Conservation (phyloP, 495 filamentous ascomycete genomes). For the Clohesyomyces aquaticus region DNA sequence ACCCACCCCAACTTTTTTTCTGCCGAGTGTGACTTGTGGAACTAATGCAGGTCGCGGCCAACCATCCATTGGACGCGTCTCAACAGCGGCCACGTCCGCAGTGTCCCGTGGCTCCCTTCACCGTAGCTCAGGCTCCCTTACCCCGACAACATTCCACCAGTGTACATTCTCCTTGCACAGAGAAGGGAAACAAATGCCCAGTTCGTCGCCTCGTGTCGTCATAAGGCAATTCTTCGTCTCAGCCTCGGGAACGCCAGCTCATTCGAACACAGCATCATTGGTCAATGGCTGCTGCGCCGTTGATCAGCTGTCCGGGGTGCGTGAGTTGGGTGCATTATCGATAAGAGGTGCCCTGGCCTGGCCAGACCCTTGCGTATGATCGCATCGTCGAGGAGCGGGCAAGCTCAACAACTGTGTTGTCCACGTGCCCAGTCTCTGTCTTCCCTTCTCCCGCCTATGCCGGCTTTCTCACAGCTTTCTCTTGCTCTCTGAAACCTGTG, state of each 20-base stretch:
- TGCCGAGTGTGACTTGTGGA: background rate
- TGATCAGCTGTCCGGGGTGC: constrained; percentile 24
- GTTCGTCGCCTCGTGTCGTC: background rate
- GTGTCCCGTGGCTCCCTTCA: background rate
- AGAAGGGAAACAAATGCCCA: background rate
- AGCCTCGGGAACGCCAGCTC: background rate
- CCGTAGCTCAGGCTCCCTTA: too few species aligned
- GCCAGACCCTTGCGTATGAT: constrained; percentile 33
- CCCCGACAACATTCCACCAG: too few species aligned
- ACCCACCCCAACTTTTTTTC: constrained; percentile 10
- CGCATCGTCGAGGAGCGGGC: constrained; percentile 10
- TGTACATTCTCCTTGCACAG: too few species aligned
- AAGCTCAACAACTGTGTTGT: constrained; percentile 14
- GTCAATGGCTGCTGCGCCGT: constrained; percentile 11
- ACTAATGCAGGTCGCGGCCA: background rate
- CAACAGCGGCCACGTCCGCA: background rate
- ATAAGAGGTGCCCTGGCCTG: constrained; percentile 14
- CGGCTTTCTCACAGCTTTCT: background rate
- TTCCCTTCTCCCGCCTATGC: background rate
- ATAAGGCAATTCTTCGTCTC: background rate
- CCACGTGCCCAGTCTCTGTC: constrained; percentile 3
- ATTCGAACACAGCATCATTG: constrained; percentile 8
- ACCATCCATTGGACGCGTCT: too few species aligned
- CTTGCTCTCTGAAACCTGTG: too few species aligned
- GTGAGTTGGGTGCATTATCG: constrained; percentile 25